A percentile compares a stretch with the other conserved stretches of the same genome.
phyloP scores from a whole-genome alignment of 257 asterid species.

The Solanum virginianum region DNA sequence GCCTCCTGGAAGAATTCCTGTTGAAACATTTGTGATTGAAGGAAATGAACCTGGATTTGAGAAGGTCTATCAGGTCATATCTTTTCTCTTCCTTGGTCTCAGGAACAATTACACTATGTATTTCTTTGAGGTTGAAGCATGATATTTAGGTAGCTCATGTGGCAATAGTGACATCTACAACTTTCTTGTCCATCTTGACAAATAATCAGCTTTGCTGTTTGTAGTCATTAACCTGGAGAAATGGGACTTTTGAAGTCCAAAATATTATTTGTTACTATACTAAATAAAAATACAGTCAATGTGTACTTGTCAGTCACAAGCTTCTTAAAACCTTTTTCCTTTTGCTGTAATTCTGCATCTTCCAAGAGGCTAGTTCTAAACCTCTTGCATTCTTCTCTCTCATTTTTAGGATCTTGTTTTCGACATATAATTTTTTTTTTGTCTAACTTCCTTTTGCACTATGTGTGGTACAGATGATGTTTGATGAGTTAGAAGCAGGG shows the following conservation, averaged over 20 bases:
- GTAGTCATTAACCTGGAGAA: neutral
- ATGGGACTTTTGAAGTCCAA: neutral
- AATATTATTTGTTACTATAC: neutral
- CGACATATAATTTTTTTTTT: neutral
- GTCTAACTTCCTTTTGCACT: neutral
- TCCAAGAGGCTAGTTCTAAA: neutral
- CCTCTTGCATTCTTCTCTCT: neutral
- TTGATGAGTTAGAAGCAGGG: conserved; percentile 58
- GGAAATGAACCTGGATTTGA: conserved; percentile 73
- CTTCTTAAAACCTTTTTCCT: neutral
- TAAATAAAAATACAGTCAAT: neutral
- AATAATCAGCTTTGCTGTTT: neutral
- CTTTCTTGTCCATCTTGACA: neutral
- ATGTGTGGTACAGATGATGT: conserved; percentile 57
- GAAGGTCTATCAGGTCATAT: conserved; percentile 61
- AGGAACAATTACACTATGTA: neutral
- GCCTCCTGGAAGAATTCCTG: conserved; percentile 95
- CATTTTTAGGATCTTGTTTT: neutral
- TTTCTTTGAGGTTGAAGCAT: neutral
- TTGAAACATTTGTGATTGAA: conserved; percentile 57
- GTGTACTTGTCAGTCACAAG: neutral
- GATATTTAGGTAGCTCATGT: neutral
- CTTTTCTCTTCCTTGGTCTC: neutral
- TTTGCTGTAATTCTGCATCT: neutral
- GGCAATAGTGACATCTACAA: neutral